Base-by-base conservation (phyloP, 2,329 filamentous ascomycete genomes). In the Cryoendolithus antarcticus region DNA sequence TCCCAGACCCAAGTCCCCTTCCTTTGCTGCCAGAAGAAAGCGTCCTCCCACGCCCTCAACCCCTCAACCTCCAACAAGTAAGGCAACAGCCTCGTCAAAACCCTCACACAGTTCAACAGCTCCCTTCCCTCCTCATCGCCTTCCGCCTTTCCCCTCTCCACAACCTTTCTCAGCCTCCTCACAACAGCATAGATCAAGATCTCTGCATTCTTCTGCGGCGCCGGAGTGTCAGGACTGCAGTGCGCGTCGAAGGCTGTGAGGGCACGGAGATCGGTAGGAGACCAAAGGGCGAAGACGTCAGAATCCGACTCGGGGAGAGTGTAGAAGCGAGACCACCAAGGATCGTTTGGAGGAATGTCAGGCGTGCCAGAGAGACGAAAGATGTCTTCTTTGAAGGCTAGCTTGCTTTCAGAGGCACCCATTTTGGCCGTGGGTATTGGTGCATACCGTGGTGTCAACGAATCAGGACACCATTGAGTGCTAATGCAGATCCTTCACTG, bases 261-360 rank as follows among this genome's bases (percentile, higher is more conserved):
- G 38, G 46, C 44, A 29, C 49, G 52, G 6, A 58, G 40, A 46
- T 69, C 66, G 34, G 62, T 77, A 4, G 86, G 78, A 30, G 88
- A 86, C 64, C 95, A 96, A 44, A 96, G 75, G 58, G 86, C 93
- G 68, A 96, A 96, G 55, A 98, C 80, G 68, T 98, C 91, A 59
- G 96, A 91, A 38, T 85, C 78, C 9, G 86, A 88, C 62, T 96
- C 91, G 46, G 91, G 91, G 32, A 98, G 78, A 62, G 94, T 85
- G 88, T 89, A 96, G 66, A 96, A 96, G 83, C 85, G 84, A 48
- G 82, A 80, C 91, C 91, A 98, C 67, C 94, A 95, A 11, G 77
- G 71, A 66, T 95, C 86, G 63, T 91, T 82, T 41, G 86, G 77
- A 44, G 86, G 73, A 57, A 96, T 95, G 59, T 83, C 73, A 49